Evolutionary conservation across 208 protist genomes (phyloP), one percentile per base, ranked within the genome.

Genomic region (Leishmania tropica): DNA sequence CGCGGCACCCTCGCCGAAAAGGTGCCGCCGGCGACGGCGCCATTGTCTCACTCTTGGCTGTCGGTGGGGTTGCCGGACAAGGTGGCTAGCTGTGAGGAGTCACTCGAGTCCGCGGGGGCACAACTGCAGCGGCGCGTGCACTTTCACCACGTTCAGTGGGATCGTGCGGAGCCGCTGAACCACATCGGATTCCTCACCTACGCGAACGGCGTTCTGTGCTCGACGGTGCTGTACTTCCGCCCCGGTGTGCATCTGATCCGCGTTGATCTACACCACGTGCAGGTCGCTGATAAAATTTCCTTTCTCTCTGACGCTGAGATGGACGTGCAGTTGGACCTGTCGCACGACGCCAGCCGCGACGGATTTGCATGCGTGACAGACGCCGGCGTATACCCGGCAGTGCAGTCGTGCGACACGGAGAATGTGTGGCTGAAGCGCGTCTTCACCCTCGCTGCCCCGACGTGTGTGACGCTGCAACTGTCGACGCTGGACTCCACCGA

Each of bases 361-460:
- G 87, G 83, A 7, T 87, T 90, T 51, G 75, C 56, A 8, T 76
- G 75, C 81, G 79, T 96, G 70, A 90, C 82, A 54, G 95, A 98
- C 81, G 92, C 93, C n/a, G 93, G 92, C 54, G 65, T 67, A 6
- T 85, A 94, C 86, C 79, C 75, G 2, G 83, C 85, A 3, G 85
- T 95, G 48, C 56, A 89, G 21, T 40, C 68, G 8, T 48, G 74
- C 42, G 87, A 91, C 53, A 83, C 87, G 53, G 89, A 96, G 80
- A 84, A 76, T 37, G 80, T 98, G 17, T 97, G 93, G 93, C 90
- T 98, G 73, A 98, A 98, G 85, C 91, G 93, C 19, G 80, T 81
- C 28, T 80, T 98, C 48, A 83, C 77, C 31, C 86, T 98, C 65
- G 83, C 86, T 58, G 81, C 85, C 72, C 80, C 90, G 56, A 96